A percentile compares a stretch with the other conserved stretches of the same genome.
Conservation (phyloP, 352 stramenopile genomes). For the Hyaloperonospora arabidopsidis region DNA sequence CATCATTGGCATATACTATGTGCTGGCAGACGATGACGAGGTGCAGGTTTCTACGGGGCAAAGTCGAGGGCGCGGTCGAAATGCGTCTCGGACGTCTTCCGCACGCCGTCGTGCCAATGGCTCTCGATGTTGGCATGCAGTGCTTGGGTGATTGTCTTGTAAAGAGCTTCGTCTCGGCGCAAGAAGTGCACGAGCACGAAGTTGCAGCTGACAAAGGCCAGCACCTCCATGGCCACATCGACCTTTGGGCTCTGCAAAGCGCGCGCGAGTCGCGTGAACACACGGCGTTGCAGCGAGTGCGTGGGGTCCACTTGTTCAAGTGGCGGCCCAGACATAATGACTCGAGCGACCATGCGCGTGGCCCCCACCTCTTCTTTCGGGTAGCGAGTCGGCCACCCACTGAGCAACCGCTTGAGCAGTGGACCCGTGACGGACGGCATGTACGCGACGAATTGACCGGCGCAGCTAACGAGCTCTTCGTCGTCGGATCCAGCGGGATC, state of each 20-base stretch:
- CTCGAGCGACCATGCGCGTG: conserved; percentile 73
- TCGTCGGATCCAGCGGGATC: conserved; percentile 69
- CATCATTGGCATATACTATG: conserved; percentile 10
- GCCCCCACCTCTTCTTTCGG: conserved; percentile 65
- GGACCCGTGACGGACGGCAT: conserved; percentile 46
- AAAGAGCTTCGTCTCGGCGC: conserved; percentile 52
- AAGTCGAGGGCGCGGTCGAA: conserved; percentile 79
- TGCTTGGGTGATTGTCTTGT: conserved; percentile 49
- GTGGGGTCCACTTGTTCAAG: conserved; percentile 38
- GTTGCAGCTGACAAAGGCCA: conserved; percentile 77
- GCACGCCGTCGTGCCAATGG: conserved; percentile 73
- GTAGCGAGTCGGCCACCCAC: conserved; percentile 55
- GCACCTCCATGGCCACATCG: conserved; percentile 69
- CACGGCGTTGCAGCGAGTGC: conserved; percentile 27
- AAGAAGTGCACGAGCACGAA: conserved; percentile 77
- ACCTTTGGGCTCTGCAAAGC: conserved; percentile 52
- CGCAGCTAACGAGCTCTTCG: conserved; percentile 77
- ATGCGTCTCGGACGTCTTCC: conserved; percentile 50
- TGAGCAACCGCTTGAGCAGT: conserved; percentile 49
- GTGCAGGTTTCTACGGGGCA: conserved; percentile 22
- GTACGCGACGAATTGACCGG: conserved; percentile 81
- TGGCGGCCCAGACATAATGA: conserved; percentile 75
- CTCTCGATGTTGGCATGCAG: conserved; percentile 51
- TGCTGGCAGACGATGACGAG: conserved; percentile 2
- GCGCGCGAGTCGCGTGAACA: conserved; percentile 59